Base-by-base conservation (phyloP, 345 rosid species). In the Luvunga scandens region DNA sequence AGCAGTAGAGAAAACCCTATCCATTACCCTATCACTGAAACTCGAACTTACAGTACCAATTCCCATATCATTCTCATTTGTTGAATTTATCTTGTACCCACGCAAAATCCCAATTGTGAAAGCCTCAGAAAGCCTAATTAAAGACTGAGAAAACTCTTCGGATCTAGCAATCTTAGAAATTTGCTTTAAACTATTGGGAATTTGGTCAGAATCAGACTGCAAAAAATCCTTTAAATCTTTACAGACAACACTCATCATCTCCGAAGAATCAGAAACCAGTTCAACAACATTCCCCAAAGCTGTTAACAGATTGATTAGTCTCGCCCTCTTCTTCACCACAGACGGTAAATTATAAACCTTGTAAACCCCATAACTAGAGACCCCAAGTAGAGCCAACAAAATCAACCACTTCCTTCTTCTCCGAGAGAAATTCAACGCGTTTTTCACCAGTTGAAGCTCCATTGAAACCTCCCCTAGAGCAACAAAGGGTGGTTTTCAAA, bases 151-250 rank as follows among this genome's bases (percentile, higher is more conserved):
- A 53, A 94, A 89, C 82, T 93, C 98, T 33, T 82, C 85, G 0
- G 98, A 94, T 50, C 72, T 90, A 0, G 90, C 83, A 71, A 97
- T 89, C 86, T 93, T 97, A 0, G 97, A 87, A 77, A 97, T 84
- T 84, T 97, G 99, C 84, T 78, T 94, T 82, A 97, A 81, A 70
- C 99, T 94, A 67, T 88, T 91, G 9, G 99, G 99, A 66, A 93
- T 84, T 71, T 93, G 83, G 56, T 94, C 94, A 0, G 97, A 85
- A 80, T 91, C 98, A 2, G 98, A 94, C 62, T 33, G 84, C 74
- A 97, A 79, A 42, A 97, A 97, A 76, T 69, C 80, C 62, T 84
- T 93, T 83, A 97, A 75, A 66, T 97, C 98, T 80, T 81, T 88
- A 21, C 92, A 88, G 30, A 97, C 90, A 61, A 97, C 73, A 55